Evolutionary conservation across 176 grass and related monocot species (phyloP), one percentile per base, ranked within the genome.

Genomic region (Triticum aestivum): DNA sequence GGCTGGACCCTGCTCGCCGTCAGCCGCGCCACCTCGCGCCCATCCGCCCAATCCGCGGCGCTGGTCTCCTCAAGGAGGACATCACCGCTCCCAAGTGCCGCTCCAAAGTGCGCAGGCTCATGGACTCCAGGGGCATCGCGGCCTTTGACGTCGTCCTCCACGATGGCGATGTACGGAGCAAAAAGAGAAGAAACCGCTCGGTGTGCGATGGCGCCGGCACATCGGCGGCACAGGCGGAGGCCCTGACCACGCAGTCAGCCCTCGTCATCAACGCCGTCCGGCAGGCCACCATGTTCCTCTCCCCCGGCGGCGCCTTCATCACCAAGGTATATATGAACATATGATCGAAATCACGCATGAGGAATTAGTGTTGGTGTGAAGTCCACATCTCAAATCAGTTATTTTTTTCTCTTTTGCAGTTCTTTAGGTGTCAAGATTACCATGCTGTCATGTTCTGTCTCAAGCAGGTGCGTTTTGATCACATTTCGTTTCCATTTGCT

Each of bases 341-440:
- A 52, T 17, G 14, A 52, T 52, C 49, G 5, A 52, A 52, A 15
- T 52, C 4, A 52, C 0, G 14, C 49, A 4, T 45, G 10, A 45
- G 9, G 10, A 17, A 17, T 52, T 52, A 4, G 0, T 2, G 12
- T 52, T 52, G 49, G 23, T n/a, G 65, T 47, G 45, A 47, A 47
- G 45, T 47, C 0, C 45, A 23, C n/a, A 27, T 51, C n/a, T 79
- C 32, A 61, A 80, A 85, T 49, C 49, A 61, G 2, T 86, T 79
- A 21, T 24, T 17, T 59, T 90, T 81, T 15, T 17, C 73, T 44
- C 30, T 84, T 80, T 6, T 12, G 82, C 89, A 97, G 94, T 92
- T 94, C 75, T 98, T 98, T 71, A 93, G 95, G 80, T 98, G 93
- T 21, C 93, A 95, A 65, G 95, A 98, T 82, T 98, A 95, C 79